Conservation (phyloP, 352 stramenopile species). For the Pythium graminicola region DNA sequence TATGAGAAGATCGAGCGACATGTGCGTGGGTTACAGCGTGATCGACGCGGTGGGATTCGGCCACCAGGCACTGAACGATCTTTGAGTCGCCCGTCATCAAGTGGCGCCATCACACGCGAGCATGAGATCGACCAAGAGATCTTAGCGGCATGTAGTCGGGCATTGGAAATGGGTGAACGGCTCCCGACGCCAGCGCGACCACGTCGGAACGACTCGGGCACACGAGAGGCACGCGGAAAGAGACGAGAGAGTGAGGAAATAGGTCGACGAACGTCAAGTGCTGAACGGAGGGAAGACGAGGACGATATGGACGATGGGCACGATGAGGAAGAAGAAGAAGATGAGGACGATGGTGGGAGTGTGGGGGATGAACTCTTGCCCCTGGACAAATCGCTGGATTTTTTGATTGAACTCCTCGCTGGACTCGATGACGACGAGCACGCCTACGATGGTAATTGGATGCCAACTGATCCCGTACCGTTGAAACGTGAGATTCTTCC, state of each 20-base stretch:
- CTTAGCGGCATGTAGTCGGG: slow-evolving; percentile 17
- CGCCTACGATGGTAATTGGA: too few species aligned
- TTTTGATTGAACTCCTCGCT: slow-evolving; percentile 16
- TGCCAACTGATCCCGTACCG: too few species aligned
- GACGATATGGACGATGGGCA: background rate
- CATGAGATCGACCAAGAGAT: slow-evolving; percentile 47
- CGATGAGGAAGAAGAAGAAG: background rate
- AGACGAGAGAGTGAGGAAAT: background rate
- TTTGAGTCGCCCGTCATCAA: background rate
- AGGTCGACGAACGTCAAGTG: background rate
- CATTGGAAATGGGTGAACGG: slow-evolving; percentile 8
- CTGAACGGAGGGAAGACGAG: background rate
- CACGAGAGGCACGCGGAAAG: background rate
- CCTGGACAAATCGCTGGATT: slow-evolving; percentile 20
- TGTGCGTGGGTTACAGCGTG: slow-evolving; percentile 49
- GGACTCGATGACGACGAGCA: slow-evolving; percentile 14
- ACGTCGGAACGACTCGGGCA: background rate
- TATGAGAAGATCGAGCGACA: slow-evolving; percentile 66
- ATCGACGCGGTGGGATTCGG: slow-evolving; percentile 27
- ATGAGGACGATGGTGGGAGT: slow-evolving; percentile 6
- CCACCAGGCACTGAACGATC: background rate
- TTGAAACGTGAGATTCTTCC: too few species aligned
- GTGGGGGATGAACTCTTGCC: slow-evolving; percentile 1
- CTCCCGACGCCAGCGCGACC: slow-evolving; percentile 11
- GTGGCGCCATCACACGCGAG: slow-evolving; percentile 19